Evolutionary conservation across 164 flowering plant genomes (phyloP).

Genomic region (Malania oleifera): DNA sequence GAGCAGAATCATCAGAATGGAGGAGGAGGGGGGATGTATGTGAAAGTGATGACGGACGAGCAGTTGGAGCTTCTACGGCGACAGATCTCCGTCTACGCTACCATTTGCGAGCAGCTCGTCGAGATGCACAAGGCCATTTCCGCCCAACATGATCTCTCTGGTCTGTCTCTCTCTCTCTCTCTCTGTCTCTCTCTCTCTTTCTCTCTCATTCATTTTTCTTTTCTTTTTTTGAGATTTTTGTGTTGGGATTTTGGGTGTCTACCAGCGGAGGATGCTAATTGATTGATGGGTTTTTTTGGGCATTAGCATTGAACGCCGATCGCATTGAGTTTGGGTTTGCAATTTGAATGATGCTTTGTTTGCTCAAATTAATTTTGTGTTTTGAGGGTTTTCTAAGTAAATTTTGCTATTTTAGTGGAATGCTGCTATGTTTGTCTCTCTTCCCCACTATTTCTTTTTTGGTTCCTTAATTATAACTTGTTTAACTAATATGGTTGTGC

Average conservation of each 20-base stretch:
- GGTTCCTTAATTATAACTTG: too few species aligned
- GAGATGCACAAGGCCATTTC: constrained; percentile 68
- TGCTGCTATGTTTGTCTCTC: too few species aligned
- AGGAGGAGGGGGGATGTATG: constrained; percentile 23
- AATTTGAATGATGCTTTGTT: background rate
- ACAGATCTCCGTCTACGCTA: constrained; percentile 71
- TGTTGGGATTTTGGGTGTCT: background rate
- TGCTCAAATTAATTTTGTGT: too few species aligned
- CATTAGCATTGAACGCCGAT: too few species aligned
- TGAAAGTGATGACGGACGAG: constrained; percentile 89
- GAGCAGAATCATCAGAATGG: background rate
- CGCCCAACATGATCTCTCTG: constrained; percentile 58
- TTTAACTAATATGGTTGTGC: too few species aligned
- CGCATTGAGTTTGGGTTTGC: background rate
- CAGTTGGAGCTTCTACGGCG: constrained; percentile 67
- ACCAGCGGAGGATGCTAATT: background rate
- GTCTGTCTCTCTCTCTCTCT: constrained; percentile 24
- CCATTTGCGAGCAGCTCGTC: constrained; percentile 77
- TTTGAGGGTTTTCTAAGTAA: too few species aligned
- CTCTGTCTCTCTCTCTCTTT: background rate
- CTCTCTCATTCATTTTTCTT: too few species aligned
- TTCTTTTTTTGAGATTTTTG: background rate
- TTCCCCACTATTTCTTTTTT: too few species aligned
- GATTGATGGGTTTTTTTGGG: too few species aligned
- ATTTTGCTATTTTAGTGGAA: too few species aligned